Conservation (phyloP, 2,329 filamentous ascomycete genomes). For the Teratosphaeriaceae sp. region DNA sequence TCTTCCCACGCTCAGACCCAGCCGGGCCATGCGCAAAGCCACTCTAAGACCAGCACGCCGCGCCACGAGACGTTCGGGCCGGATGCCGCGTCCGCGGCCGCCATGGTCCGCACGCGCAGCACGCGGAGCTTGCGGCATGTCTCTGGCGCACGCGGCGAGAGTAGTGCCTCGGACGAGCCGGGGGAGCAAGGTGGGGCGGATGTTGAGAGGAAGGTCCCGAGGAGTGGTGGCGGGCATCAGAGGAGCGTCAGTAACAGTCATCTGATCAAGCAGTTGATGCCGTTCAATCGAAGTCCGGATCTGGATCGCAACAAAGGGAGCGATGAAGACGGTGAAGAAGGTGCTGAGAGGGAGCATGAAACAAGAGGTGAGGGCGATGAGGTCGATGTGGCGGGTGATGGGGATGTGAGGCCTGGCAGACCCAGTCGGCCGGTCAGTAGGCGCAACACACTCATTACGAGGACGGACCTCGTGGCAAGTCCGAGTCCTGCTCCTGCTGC, state of each 20-base stretch:
- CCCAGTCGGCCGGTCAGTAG: constrained; percentile 7
- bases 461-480: not conserved
- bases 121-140: constrained; percentile 30
- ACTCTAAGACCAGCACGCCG: constrained; percentile 44
- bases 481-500: not conserved
- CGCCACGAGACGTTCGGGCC: constrained; percentile 37
- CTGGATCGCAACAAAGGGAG: constrained; percentile 26
- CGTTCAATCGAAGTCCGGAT: constrained; percentile 32
- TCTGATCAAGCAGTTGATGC: constrained; percentile 32
- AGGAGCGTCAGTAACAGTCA: constrained; percentile 27
- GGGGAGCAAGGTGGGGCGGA: constrained; percentile 22
- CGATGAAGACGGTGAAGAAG: too few species aligned
- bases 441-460: constrained; percentile 1
- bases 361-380: too few species aligned
- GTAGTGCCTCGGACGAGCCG: constrained; percentile 21
- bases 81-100: constrained; percentile 16
- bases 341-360: constrained; percentile 18
- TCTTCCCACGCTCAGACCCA: too few species aligned
- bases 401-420: constrained; percentile 8
- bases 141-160: constrained; percentile 26
- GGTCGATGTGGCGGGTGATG: too few species aligned
- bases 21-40: constrained; percentile 28
- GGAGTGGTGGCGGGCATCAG: constrained; percentile 17
- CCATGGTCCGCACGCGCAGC: constrained; percentile 37
- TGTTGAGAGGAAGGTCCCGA: not conserved